Percentiles rank a stretch among this genome's conserved stretches.
Conservation (phyloP, 2,329 filamentous ascomycete genomes). For the Aspergillus novoparasiticus region DNA sequence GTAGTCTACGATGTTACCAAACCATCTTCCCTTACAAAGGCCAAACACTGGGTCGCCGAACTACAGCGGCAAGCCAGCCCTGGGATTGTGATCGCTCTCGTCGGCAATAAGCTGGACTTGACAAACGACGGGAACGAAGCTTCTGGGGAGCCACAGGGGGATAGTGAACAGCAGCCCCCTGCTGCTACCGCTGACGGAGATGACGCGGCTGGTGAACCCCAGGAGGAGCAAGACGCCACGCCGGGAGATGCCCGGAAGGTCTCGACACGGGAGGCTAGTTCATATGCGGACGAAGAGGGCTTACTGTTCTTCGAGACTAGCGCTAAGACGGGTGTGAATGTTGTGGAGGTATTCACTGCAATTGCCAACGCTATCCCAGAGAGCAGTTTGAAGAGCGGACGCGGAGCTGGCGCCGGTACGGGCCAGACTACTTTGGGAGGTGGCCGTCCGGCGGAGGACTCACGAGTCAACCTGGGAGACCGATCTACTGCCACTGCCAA, state of each 20-base stretch:
- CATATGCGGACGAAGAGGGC: slow-evolving; percentile 92
- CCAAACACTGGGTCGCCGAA: slow-evolving; percentile 98
- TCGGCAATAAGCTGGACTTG: slow-evolving; percentile 95
- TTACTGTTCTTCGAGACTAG: slow-evolving; percentile 97
- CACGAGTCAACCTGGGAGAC: slow-evolving; percentile 79
- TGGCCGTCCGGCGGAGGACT: slow-evolving; percentile 50
- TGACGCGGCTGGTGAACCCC: slow-evolving; percentile 52
- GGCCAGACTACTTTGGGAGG: slow-evolving; percentile 61
- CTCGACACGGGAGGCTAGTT: slow-evolving; percentile 84
- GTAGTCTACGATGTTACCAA: slow-evolving; percentile 99
- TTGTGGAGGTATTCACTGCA: slow-evolving; percentile 93
- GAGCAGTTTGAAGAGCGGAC: slow-evolving; percentile 87
- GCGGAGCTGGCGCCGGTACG: slow-evolving; percentile 67
- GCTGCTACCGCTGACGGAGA: slow-evolving; percentile 34
- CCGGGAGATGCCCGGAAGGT: slow-evolving; percentile 81
- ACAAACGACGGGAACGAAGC: slow-evolving; percentile 61
- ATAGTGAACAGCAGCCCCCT: slow-evolving; percentile 42
- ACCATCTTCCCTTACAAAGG: slow-evolving; percentile 90
- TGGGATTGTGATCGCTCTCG: slow-evolving; percentile 94
- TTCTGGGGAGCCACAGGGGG: slow-evolving; percentile 31
- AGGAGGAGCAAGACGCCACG: slow-evolving; percentile 61
- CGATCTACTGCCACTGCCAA: slow-evolving; percentile 75
- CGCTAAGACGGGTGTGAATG: slow-evolving; percentile 93
- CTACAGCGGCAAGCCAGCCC: slow-evolving; percentile 94
- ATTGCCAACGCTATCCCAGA: slow-evolving; percentile 98